Conservation (phyloP, 1,284 basidiomycete species). For the Microbotryum intermedium region DNA sequence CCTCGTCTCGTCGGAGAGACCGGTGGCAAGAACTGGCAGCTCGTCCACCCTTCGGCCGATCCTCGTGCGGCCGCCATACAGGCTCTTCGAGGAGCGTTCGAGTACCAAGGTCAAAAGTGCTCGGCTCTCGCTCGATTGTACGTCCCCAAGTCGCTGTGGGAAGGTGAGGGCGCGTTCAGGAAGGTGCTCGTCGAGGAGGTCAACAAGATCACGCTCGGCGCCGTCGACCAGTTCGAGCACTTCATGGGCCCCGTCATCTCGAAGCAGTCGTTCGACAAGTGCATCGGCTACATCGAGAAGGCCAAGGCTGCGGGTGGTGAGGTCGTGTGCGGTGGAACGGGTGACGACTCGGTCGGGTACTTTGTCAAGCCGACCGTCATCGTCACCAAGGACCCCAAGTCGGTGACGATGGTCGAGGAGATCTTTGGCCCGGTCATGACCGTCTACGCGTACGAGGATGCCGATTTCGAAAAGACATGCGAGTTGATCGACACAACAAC, state of each 20-base stretch:
- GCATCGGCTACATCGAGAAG: conserved; percentile 72
- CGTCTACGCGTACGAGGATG: conserved; percentile 78
- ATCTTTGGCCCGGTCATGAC: conserved; percentile 96
- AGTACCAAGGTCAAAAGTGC: conserved; percentile 99
- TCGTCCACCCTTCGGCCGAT: conserved; percentile 81
- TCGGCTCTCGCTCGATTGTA: conserved; percentile 88
- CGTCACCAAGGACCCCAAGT: conserved; percentile 81
- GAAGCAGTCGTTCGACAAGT: conserved; percentile 78
- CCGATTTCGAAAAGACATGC: conserved; percentile 72
- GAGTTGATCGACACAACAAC: conserved; percentile 81
- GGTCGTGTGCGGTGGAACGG: conserved; percentile 73
- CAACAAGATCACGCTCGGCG: conserved; percentile 75
- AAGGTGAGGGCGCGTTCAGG: conserved; percentile 64
- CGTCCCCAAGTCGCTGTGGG: conserved; percentile 78
- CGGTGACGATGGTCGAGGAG: conserved; percentile 87
- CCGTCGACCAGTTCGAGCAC: conserved; percentile 66
- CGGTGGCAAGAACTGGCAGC: conserved; percentile 96
- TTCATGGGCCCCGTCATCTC: conserved; percentile 97
- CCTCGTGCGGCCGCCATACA: conserved; percentile 81
- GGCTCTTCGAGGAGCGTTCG: conserved; percentile 81
- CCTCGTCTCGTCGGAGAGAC: conserved; percentile 89
- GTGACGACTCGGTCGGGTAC: conserved; percentile 83
- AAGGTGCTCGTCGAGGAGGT: conserved; percentile 65
- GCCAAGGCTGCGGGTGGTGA: conserved; percentile 84
- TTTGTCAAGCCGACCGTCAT: conserved; percentile 94